Percentiles rank a stretch among this genome's conserved stretches.
phyloP scores from a whole-genome alignment of 108 stramenopile species.

The Parietichytrium sp. region DNA sequence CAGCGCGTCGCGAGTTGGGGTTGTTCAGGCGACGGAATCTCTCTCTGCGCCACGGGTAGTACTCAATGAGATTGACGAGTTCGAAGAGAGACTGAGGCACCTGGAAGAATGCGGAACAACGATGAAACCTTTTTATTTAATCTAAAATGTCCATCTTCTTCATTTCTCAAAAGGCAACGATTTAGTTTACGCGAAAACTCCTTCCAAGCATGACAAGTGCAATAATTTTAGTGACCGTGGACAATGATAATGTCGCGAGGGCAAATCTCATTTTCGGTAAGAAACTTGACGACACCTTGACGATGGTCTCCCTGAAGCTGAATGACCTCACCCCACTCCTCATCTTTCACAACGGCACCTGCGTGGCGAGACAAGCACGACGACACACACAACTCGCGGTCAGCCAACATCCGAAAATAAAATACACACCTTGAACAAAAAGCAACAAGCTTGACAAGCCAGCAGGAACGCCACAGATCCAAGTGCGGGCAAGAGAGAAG shows the following conservation, averaged over 20 bases:
- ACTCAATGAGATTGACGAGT: background rate
- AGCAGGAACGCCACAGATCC: too few species aligned
- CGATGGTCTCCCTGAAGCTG: constrained; percentile 95
- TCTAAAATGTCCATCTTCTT: background rate
- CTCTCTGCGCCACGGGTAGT: constrained; percentile 1
- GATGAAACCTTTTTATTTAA: background rate
- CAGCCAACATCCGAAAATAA: too few species aligned
- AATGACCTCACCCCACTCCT: constrained; percentile 90
- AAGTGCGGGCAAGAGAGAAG: too few species aligned
- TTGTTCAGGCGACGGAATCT: background rate
- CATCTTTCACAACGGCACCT: constrained; percentile 89
- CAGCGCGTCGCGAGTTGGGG: background rate
- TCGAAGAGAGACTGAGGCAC: background rate
- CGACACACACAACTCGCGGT: too few species aligned
- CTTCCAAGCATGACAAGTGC: background rate
- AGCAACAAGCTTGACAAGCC: too few species aligned
- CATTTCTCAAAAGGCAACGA: background rate
- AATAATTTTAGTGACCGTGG: constrained; percentile 76
- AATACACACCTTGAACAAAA: too few species aligned
- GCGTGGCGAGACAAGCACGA: too few species aligned
- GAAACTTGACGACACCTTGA: constrained; percentile 89
- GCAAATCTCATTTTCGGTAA: constrained; percentile 94
- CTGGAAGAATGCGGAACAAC: background rate
- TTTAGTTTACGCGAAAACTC: background rate
- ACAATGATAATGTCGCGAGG: constrained; percentile 74